Percentiles rank a stretch among this genome's conserved stretches.
Conservation (phyloP, 495 filamentous ascomycete genomes). For the Aspergillus cristatus region DNA sequence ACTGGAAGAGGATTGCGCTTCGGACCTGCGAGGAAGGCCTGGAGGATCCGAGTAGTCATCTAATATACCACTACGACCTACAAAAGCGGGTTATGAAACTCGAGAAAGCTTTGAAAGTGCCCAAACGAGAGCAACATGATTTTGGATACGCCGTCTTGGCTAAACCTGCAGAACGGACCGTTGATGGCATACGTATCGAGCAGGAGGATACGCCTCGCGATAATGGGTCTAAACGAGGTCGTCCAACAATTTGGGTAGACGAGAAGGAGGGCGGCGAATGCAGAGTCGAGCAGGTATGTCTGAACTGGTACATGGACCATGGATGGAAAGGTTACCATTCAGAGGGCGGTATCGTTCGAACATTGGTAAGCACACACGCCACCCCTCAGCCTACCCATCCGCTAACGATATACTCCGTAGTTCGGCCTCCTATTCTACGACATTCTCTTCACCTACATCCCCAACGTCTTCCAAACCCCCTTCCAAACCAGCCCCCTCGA, state of each 20-base stretch:
- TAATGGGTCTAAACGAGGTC: conserved; percentile 36
- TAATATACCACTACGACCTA: conserved; percentile 89
- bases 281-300: conserved; percentile 84
- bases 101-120: conserved; percentile 74
- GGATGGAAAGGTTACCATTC: conserved; percentile 94
- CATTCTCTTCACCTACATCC: conserved; percentile 84
- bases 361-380: conserved; percentile 52
- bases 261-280: conserved; percentile 60
- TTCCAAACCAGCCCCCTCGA: conserved; percentile 93
- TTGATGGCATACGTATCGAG: conserved; percentile 70
- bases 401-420: conserved; percentile 6
- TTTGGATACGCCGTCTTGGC: conserved; percentile 75
- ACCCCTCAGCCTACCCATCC: neutral
- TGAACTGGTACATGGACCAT: conserved; percentile 69
- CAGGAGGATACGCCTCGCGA: conserved; percentile 34
- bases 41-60: conserved; percentile 76
- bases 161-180: conserved; percentile 62
- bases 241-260: conserved; percentile 84
- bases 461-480: conserved; percentile 92
- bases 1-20: conserved; percentile 73
- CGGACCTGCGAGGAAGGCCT: conserved; percentile 82
- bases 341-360: conserved; percentile 83
- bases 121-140: conserved; percentile 82
- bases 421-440: conserved; percentile 92
- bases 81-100: conserved; percentile 89